phyloP scores from a whole-genome alignment of 108 stramenopile genomes.

The Pseudonitzschia pungens region DNA sequence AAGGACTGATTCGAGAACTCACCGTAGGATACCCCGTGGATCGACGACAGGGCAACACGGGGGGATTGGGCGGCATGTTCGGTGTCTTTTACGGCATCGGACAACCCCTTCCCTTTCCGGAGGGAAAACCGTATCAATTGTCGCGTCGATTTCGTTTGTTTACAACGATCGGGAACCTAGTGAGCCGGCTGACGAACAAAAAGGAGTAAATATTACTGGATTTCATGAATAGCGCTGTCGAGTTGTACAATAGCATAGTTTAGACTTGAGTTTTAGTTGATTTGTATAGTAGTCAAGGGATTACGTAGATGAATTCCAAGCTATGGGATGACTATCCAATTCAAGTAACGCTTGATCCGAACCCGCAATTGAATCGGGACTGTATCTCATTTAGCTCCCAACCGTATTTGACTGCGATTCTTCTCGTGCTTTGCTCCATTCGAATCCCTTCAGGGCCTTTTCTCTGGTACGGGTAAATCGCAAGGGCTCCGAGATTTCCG shows the following conservation, averaged over 20 bases:
- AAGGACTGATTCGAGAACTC: constrained; percentile 65
- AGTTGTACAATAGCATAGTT: not conserved
- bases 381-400: not conserved
- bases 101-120: constrained; percentile 63
- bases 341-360: too few species aligned
- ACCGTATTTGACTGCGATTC: not conserved
- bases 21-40: constrained; percentile 74
- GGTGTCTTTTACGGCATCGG: constrained; percentile 82
- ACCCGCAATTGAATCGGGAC: too few species aligned
- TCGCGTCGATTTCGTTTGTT: constrained; percentile 50
- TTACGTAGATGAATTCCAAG: too few species aligned
- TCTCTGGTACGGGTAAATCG: constrained; percentile 1
- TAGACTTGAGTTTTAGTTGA: too few species aligned
- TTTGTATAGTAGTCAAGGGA: too few species aligned
- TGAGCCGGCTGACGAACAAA: constrained; percentile 5
- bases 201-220: not conserved
- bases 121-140: constrained; percentile 69
- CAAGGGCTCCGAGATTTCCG: constrained; percentile 11
- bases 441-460: constrained; percentile 15
- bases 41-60: constrained; percentile 78
- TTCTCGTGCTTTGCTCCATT: not conserved
- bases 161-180: not conserved
- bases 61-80: constrained; percentile 81
- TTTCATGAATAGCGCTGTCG: not conserved
- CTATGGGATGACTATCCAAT: too few species aligned